A percentile compares a stretch with the other conserved stretches of the same genome.
Conservation (phyloP, 257 asterid species). For the Petunia secreta region DNA sequence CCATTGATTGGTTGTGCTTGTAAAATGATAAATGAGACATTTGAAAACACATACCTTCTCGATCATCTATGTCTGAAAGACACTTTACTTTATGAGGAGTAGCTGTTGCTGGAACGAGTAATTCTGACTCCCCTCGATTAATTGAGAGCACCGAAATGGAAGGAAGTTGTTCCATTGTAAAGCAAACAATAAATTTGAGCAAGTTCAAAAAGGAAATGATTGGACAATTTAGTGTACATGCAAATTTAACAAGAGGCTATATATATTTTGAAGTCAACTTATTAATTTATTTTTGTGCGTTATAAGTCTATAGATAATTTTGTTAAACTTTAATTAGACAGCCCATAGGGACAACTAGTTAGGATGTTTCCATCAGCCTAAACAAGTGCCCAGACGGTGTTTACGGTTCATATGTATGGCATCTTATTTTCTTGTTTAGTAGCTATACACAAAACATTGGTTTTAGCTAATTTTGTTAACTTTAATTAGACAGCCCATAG, state of each 20-base stretch:
- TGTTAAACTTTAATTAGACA: no score
- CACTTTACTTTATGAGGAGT: background rate
- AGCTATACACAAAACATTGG: no score
- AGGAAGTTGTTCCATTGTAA: background rate
- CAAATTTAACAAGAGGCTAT: no score
- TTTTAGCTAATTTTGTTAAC: no score
- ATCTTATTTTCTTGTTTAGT: no score
- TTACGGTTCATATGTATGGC: no score
- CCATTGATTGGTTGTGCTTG: background rate
- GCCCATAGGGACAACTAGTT: no score
- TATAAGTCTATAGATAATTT: no score
- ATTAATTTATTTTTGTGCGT: no score
- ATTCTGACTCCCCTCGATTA: background rate
- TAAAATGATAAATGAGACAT: background rate
- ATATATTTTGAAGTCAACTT: no score
- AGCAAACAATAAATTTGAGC: background rate
- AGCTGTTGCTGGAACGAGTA: background rate
- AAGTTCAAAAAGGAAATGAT: background rate
- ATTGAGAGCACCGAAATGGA: background rate
- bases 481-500: no score
- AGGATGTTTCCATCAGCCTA: background rate
- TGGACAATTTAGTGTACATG: no score
- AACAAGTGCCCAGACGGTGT: background rate
- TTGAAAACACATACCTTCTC: background rate
- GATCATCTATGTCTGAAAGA: constrained; percentile 15